Base-by-base conservation (phyloP, 129 eudicot genomes). In the Heracleum sosnowskyi region DNA sequence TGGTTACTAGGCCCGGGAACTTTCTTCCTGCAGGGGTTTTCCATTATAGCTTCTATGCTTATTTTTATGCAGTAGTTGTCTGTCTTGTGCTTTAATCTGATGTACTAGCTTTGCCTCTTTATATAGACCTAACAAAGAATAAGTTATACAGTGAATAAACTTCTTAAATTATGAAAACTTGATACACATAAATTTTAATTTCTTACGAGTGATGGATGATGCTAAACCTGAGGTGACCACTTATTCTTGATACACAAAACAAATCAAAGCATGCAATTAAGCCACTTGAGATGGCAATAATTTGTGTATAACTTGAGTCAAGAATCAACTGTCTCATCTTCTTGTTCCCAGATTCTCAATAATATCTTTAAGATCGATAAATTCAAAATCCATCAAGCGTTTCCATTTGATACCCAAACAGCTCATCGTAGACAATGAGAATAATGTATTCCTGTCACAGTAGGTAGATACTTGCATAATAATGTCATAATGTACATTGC, bases 211-310 rank as follows among this genome's bases (percentile, higher is more conserved):
- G n/a, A n/a, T n/a, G n/a, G n/a, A n/a, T n/a, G n/a, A 9, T 57
- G 66, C 66, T 24, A 9, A 57, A 60, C 33, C 68, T 60, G 68
- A 60, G 33, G 68, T 60, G 68, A 60, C 68, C 33, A 3, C 17
- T 26, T 60, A 60, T 60, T 60, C 68, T 60, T 60, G 68, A n/a
- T 26, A n/a, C 17, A 26, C 68, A n/a, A 10, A 26, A 60, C 34
- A 60, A 26, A 60, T 26, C 33, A 60, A 22, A 57, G 64, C 29
- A 57, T 7, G 4, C 31, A 57, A n/a, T n/a, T n/a, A n/a, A 57
- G 64, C 64, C 29, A 57, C 64, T 57, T n/a, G 64, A 57, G n/a
- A 57, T 57, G 64, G 31, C 68, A 60, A 60, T 60, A 60, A 11
- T 26, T 60, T 60, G 68, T 26, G 34, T 10, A 28, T 11, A 20